Evolutionary conservation across 129 eudicot species (phyloP).

Genomic region (Sambucus nigra): DNA sequence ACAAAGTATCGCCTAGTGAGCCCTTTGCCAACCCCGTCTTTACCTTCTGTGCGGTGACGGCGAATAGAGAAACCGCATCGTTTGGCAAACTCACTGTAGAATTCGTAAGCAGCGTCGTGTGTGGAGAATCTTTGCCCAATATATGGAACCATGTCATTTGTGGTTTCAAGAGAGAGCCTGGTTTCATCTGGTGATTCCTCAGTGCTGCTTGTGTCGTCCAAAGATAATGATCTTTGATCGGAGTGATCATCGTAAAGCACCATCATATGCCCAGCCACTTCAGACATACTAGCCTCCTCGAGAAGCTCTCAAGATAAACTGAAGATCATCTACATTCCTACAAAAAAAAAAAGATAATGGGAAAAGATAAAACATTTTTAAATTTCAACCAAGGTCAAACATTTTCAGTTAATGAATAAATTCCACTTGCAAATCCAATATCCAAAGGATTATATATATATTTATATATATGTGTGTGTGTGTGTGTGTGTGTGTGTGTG

Average conservation of each 20-base stretch:
- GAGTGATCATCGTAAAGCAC: conserved; percentile 69
- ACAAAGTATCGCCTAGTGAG: conserved; percentile 96
- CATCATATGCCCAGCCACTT: conserved; percentile 66
- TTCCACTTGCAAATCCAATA: neutral
- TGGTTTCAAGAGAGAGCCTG: conserved; percentile 50
- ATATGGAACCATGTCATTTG: conserved; percentile 59
- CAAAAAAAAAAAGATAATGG: conserved; percentile 5
- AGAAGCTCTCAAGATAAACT: conserved; percentile 8
- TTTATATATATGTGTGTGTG: neutral
- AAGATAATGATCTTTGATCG: conserved; percentile 83
- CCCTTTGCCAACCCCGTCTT: conserved; percentile 99
- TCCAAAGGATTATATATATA: neutral
- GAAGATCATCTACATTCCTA: conserved; percentile 19
- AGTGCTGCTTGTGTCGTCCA: conserved; percentile 82
- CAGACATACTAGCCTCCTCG: conserved; percentile 50
- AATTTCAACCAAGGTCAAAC: neutral
- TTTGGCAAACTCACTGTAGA: conserved; percentile 84
- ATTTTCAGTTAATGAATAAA: neutral
- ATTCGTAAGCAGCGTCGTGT: conserved; percentile 94
- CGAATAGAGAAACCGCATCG: conserved; percentile 89
- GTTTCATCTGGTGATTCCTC: conserved; percentile 92
- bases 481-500: too few species aligned
- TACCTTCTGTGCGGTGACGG: conserved; percentile 97
- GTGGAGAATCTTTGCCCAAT: conserved; percentile 80
- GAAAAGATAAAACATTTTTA: neutral